phyloP scores from a whole-genome alignment of 805 yeast species.

The Phaffomyces thermotolerans region DNA sequence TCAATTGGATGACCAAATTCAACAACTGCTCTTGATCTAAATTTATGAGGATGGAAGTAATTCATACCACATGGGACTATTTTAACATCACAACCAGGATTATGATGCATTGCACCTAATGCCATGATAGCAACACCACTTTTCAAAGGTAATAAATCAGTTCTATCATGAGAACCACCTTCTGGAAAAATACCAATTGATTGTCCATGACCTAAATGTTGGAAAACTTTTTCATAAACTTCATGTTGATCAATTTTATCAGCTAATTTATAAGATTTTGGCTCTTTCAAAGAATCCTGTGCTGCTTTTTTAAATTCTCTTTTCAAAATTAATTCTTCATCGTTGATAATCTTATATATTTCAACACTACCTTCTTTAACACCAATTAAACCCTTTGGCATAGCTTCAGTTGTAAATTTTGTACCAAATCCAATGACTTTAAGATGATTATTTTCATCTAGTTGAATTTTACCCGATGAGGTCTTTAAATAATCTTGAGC shows the following conservation, averaged over 20 bases:
- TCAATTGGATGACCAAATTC: slow-evolving; percentile 90
- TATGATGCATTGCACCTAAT: slow-evolving; percentile 78
- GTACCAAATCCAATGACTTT: slow-evolving; percentile 61
- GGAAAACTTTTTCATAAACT: slow-evolving; percentile 80
- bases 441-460: slow-evolving; percentile 49
- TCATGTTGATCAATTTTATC: slow-evolving; percentile 77
- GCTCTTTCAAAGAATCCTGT: slow-evolving; percentile 37
- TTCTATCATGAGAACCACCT: slow-evolving; percentile 96
- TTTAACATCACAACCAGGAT: slow-evolving; percentile 69
- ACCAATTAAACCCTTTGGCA: slow-evolving; percentile 60
- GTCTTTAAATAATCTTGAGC: slow-evolving; percentile 76
- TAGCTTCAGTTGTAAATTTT: slow-evolving; percentile 49
- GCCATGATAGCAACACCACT: slow-evolving; percentile 99
- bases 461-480: slow-evolving; percentile 59
- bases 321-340: slow-evolving; percentile 59
- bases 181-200: slow-evolving; percentile 95
- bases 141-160: slow-evolving; percentile 84
- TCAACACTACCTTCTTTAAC: slow-evolving; percentile 72
- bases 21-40: slow-evolving; percentile 89
- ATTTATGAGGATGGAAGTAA: slow-evolving; percentile 92
- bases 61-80: slow-evolving; percentile 98
- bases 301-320: slow-evolving; percentile 61
- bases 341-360: slow-evolving; percentile 58
- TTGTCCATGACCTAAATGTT: slow-evolving; percentile 71
- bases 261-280: slow-evolving; percentile 63